phyloP scores from a whole-genome alignment of 148 eudicot genomes.

The Rhododendron simsii region DNA sequence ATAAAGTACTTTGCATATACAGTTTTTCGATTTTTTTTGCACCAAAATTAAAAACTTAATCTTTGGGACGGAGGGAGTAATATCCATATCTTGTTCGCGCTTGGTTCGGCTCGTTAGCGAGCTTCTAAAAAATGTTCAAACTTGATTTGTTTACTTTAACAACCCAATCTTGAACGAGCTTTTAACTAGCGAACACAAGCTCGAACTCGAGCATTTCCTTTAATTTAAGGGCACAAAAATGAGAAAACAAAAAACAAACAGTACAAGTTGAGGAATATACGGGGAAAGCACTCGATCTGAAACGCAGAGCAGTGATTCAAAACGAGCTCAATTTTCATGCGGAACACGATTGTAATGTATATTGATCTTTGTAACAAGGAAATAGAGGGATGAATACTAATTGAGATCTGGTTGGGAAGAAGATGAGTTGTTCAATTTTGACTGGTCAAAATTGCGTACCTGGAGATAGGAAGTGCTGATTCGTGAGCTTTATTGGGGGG shows the following conservation, averaged over 20 bases:
- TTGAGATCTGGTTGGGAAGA: neutral
- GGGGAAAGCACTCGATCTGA: neutral
- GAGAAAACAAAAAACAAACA: neutral
- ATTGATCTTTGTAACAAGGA: neutral
- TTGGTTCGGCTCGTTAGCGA: neutral
- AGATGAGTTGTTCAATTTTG: neutral
- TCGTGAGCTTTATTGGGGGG: neutral
- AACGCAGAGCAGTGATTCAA: neutral
- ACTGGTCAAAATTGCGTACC: slow-evolving; percentile 3
- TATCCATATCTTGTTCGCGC: neutral
- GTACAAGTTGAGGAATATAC: neutral
- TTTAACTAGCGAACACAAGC: neutral
- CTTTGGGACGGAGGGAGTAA: neutral
- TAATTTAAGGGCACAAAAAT: neutral
- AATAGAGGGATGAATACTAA: neutral
- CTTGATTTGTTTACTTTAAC: neutral
- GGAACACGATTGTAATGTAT: neutral
- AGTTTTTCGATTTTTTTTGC: too few relatives aligned
- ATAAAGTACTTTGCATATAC: too few relatives aligned
- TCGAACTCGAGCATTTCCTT: neutral
- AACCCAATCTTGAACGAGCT: neutral
- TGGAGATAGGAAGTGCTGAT: neutral
- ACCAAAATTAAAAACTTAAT: too few relatives aligned
- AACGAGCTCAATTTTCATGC: neutral
- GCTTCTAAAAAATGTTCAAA: neutral